Conservation (phyloP, 1,139 yeast species). For the Geotrichum bryndzae region DNA sequence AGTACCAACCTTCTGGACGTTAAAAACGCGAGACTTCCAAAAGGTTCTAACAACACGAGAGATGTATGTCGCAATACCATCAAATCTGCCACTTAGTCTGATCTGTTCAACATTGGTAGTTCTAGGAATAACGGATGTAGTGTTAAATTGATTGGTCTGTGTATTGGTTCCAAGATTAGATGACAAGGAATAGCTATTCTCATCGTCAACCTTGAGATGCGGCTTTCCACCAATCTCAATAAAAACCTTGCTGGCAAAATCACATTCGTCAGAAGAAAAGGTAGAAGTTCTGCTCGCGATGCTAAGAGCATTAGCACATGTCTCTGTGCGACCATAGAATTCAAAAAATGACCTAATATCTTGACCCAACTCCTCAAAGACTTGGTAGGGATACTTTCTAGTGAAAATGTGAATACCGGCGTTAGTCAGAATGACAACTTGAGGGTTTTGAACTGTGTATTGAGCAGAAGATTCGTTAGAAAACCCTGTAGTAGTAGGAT, state of each 20-base stretch:
- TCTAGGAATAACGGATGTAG: neutral
- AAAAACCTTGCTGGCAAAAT: slow-evolving; percentile 48
- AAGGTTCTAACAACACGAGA: slow-evolving; percentile 70
- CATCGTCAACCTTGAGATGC: slow-evolving; percentile 33
- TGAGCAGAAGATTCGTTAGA: slow-evolving; percentile 82
- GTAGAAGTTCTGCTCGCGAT: slow-evolving; percentile 58
- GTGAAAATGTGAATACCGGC: slow-evolving; percentile 72
- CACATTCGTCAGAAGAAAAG: slow-evolving; percentile 33
- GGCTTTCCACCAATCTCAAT: slow-evolving; percentile 47
- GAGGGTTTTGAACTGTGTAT: slow-evolving; percentile 49
- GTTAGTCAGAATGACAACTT: slow-evolving; percentile 75
- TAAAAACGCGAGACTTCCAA: slow-evolving; percentile 73
- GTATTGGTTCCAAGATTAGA: neutral
- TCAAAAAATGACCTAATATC: slow-evolving; percentile 49
- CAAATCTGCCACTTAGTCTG: slow-evolving; percentile 82
- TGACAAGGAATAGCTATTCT: slow-evolving; percentile 22
- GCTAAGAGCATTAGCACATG: slow-evolving; percentile 80
- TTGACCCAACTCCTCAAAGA: slow-evolving; percentile 62
- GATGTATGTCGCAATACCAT: slow-evolving; percentile 77
- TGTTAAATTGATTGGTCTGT: neutral
- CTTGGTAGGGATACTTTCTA: slow-evolving; percentile 72
- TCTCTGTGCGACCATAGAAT: slow-evolving; percentile 62
- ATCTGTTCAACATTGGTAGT: slow-evolving; percentile 43
- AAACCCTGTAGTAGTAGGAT: slow-evolving; percentile 66
- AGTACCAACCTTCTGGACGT: slow-evolving; percentile 36